A percentile compares a stretch with the other conserved stretches of the same genome.
Conservation (phyloP, 1,284 basidiomycete genomes). For the Ustilago lituana region DNA sequence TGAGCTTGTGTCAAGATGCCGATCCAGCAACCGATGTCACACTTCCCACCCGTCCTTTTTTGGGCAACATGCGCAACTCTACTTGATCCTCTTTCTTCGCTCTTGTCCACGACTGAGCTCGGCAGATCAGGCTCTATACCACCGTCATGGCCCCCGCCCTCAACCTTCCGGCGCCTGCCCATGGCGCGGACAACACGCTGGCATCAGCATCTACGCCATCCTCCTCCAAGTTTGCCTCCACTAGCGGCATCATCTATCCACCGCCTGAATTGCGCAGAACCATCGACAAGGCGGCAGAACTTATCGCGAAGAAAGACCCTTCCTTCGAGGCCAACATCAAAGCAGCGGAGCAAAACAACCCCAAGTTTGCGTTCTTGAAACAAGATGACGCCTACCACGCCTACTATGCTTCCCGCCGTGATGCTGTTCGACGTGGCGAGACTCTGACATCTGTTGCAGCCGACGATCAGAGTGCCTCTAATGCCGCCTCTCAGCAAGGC, state of each 20-base stretch:
- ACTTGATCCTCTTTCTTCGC: background rate
- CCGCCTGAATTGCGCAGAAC: constrained; percentile 75
- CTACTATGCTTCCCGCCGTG: constrained; percentile 60
- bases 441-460: constrained; percentile 13
- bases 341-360: constrained; percentile 54
- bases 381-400: constrained; percentile 62
- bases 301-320: constrained; percentile 74
- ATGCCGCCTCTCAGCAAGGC: constrained; percentile 2
- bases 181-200: constrained; percentile 43
- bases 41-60: constrained; percentile 3
- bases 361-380: constrained; percentile 62
- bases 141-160: constrained; percentile 48
- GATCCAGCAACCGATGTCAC: constrained; percentile 13
- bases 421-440: constrained; percentile 49
- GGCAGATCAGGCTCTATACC: background rate
- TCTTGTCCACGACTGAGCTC: background rate
- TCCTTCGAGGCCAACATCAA: constrained; percentile 65
- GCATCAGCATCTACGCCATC: constrained; percentile 21
- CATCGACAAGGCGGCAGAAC: constrained; percentile 94
- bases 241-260: constrained; percentile 66
- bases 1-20: constrained; percentile 15
- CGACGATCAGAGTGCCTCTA: constrained; percentile 12
- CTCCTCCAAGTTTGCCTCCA: constrained; percentile 46
- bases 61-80: constrained; percentile 9
- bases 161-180: constrained; percentile 57